phyloP scores from a whole-genome alignment of 2,329 filamentous ascomycete genomes.

The Diaporthe citrichinensis region DNA sequence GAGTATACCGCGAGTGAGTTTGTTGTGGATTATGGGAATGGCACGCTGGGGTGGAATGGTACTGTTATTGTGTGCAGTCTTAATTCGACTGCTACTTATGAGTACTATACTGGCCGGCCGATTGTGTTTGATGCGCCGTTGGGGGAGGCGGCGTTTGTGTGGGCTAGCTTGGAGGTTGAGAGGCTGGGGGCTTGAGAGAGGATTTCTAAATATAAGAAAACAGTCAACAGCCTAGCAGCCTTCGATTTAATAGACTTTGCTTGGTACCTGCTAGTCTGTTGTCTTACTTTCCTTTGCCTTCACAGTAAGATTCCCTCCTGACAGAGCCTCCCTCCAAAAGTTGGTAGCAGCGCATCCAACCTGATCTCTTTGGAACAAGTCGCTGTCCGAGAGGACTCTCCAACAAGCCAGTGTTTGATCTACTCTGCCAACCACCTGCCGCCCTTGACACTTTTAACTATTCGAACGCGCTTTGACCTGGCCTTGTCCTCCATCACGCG shows the following conservation, averaged over 20 bases:
- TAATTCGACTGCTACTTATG: constrained; percentile 57
- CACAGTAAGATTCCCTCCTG: too few species aligned
- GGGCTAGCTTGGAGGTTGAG: constrained; percentile 56
- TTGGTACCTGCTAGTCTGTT: neutral
- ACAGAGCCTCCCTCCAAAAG: neutral
- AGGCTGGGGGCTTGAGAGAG: constrained; percentile 18
- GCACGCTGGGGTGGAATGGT: constrained; percentile 50
- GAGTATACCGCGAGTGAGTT: constrained; percentile 31
- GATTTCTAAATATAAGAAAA: neutral
- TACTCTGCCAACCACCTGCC: constrained; percentile 8
- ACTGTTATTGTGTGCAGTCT: constrained; percentile 58
- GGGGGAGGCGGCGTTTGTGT: constrained; percentile 54
- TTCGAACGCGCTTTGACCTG: neutral
- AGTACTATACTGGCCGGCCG: constrained; percentile 56
- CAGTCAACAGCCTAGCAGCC: neutral
- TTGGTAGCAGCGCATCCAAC: neutral
- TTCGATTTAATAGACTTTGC: neutral
- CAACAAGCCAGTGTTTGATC: neutral
- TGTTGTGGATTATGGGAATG: constrained; percentile 37
- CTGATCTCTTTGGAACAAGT: neutral
- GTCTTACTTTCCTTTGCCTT: neutral
- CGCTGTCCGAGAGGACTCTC: neutral
- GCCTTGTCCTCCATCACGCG: neutral
- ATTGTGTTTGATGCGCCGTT: constrained; percentile 56
- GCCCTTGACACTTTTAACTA: neutral